Evolutionary conservation across 2,329 filamentous ascomycete genomes (phyloP).

Genomic region (Exutisphaerella laricina): DNA sequence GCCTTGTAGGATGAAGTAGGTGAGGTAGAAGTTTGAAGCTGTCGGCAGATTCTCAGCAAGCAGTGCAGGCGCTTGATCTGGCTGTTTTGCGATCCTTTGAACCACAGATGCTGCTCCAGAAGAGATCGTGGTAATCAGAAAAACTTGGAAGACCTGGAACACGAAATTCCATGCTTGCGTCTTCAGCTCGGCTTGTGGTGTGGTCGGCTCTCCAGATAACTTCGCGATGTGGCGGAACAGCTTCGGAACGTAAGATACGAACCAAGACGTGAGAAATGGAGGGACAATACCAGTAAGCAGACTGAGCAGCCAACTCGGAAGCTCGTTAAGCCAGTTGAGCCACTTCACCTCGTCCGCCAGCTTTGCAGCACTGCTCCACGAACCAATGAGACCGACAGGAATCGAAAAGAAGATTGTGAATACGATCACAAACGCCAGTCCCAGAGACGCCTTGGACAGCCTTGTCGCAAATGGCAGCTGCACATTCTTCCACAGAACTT

Average conservation of each 20-base stretch:
- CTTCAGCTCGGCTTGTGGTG: constrained; percentile 41
- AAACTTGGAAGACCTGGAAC: constrained; percentile 40
- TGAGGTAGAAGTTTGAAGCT: constrained; percentile 39
- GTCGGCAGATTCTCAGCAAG: constrained; percentile 35
- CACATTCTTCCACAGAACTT: constrained; percentile 45
- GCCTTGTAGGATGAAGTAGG: constrained; percentile 38
- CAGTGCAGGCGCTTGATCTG: constrained; percentile 28
- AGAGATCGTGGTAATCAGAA: constrained; percentile 38
- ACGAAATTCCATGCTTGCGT: constrained; percentile 37
- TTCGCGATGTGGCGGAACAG: constrained; percentile 33
- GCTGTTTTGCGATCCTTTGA: constrained; percentile 32
- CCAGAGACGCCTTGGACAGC: constrained; percentile 29
- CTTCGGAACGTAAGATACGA: constrained; percentile 33
- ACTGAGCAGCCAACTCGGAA: constrained; percentile 29
- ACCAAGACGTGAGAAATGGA: constrained; percentile 30
- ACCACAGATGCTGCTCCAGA: constrained; percentile 35
- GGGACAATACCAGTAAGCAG: constrained; percentile 32
- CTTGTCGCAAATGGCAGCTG: constrained; percentile 31
- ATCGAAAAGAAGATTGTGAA: constrained; percentile 37
- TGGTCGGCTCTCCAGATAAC: constrained; percentile 35
- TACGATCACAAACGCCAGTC: constrained; percentile 29
- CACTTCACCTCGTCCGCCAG: constrained; percentile 28
- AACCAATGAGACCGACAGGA: constrained; percentile 31
- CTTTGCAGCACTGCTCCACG: constrained; percentile 32
- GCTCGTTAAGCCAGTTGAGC: constrained; percentile 28